These are phyloP conservation scores for Trypanosoma caninum DNA, from an alignment of 208 protist species.

Conservation along the genomic window DNA sequence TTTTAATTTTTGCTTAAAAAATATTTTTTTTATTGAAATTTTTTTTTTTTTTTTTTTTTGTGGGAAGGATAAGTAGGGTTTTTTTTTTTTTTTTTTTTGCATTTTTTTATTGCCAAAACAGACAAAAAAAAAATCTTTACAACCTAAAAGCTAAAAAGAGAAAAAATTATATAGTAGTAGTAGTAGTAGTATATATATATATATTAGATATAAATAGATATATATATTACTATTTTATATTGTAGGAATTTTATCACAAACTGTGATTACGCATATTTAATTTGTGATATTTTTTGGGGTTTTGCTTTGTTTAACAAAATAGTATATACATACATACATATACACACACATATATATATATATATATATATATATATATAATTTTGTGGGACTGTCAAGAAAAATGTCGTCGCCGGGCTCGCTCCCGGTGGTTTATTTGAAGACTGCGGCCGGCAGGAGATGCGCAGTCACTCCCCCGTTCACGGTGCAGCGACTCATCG, in stretches of 20 bases:
- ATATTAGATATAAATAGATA: too few species aligned
- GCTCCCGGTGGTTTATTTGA: conserved; percentile 26
- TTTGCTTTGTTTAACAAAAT: conserved; percentile 2
- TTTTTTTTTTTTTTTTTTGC: conserved; percentile 12
- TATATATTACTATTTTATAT: too few species aligned
- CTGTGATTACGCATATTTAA: too few species aligned
- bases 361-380: conserved; percentile 16
- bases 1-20: neutral
- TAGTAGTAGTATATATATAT: too few species aligned
- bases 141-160: too few species aligned
- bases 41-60: conserved; percentile 24
- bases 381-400: neutral
- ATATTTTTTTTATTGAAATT: neutral
- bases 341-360: conserved; percentile 20
- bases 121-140: too few species aligned
- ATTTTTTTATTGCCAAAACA: too few species aligned
- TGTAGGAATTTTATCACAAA: too few species aligned
- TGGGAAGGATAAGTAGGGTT: neutral
- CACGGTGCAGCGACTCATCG: conserved; percentile 36
- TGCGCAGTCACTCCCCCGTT: conserved; percentile 29
- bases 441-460: conserved; percentile 42
- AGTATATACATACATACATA: conserved; percentile 10
- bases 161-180: too few species aligned
- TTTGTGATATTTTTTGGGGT: conserved; percentile 6
- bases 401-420: neutral